Evolutionary conservation across 345 rosid species (phyloP), one percentile per base, ranked within the genome.

Genomic region (Salix viminalis): DNA sequence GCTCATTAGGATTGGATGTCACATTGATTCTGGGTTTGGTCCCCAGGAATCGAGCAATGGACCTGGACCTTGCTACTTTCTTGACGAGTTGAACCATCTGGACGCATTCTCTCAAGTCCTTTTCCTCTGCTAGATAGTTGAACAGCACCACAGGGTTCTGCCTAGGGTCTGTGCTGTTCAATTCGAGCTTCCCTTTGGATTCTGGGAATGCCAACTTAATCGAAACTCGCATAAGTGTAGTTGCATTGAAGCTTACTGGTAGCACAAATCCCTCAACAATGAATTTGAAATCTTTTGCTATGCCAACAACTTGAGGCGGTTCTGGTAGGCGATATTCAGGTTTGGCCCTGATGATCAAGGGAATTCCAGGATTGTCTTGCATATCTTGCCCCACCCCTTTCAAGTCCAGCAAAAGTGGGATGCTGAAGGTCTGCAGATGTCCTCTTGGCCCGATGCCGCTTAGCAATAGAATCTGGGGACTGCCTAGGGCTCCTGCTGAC

Each of bases 401-500:
- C 54, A 89, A 75, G 75, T 83, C 82, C 5, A 74, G 69, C 36
- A 77, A 71, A 10, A 83, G 60, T 41, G 91, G 82, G 79, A 91
- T 90, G 71, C 82, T 64, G 67, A 90, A 77, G 75, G 79, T 79
- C 14, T 80, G 71, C 1, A 92, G 87, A 77, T 89, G 90, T 41
- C 80, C 77, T 3, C 52, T 75, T 2, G 93, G 91, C 71, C 95
- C 97, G 9, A 91, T 88, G 32, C 94, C 94, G 21, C 95, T 91
- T 46, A 90, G 77, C 77, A 91, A 66, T 2, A 92, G 89, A 76
- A 92, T 81, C 32, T 90, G 93, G 0, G 97, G 97, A 72, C 97
- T 91, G 36, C 95, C 94, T 76, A 91, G 56, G 72, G 97, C 87
- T 13, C 95, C 97, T 41, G 91, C 94, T 11, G 95, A 80, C 74